Evolutionary conservation across 129 eudicot species (phyloP).

Genomic region (Lonicera japonica): DNA sequence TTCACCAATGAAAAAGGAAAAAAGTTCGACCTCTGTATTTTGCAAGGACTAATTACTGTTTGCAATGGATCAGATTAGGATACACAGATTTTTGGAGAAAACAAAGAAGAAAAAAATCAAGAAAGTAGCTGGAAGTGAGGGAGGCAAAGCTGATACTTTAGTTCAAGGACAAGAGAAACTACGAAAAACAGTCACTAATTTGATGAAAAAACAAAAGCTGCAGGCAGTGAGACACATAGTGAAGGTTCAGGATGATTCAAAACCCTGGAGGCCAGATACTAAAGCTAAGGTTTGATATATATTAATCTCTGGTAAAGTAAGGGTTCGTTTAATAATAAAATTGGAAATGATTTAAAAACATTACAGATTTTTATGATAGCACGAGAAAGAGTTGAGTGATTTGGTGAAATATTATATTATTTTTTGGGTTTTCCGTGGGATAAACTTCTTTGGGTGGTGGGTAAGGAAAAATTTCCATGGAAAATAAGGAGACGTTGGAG

Average conservation of each 20-base stretch:
- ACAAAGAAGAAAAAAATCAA: conserved; percentile 46
- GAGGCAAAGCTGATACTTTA: conserved; percentile 18
- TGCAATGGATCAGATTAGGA: conserved; percentile 50
- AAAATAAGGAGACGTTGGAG: too few species aligned
- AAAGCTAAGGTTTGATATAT: conserved; percentile 69
- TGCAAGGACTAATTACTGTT: background rate
- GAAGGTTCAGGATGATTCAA: conserved; percentile 45
- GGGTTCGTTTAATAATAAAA: too few species aligned
- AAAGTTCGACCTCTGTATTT: too few species aligned
- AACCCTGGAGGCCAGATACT: conserved; percentile 71
- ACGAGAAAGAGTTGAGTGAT: too few species aligned
- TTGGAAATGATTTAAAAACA: too few species aligned
- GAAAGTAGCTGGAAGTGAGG: conserved; percentile 31
- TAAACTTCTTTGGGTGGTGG: too few species aligned
- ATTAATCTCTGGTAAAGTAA: background rate
- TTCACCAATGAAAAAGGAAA: too few species aligned
- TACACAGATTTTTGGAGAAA: conserved; percentile 67
- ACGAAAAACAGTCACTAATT: conserved; percentile 45
- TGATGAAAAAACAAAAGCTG: conserved; percentile 77
- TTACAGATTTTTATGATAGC: too few species aligned
- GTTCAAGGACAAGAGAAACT: conserved; percentile 37
- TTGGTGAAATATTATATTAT: too few species aligned
- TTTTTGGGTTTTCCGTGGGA: too few species aligned
- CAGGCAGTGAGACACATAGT: conserved; percentile 51
- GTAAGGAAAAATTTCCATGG: too few species aligned